phyloP scores from a whole-genome alignment of 768 basidiomycete species.

The Hygrophoropsis aurantiaca region DNA sequence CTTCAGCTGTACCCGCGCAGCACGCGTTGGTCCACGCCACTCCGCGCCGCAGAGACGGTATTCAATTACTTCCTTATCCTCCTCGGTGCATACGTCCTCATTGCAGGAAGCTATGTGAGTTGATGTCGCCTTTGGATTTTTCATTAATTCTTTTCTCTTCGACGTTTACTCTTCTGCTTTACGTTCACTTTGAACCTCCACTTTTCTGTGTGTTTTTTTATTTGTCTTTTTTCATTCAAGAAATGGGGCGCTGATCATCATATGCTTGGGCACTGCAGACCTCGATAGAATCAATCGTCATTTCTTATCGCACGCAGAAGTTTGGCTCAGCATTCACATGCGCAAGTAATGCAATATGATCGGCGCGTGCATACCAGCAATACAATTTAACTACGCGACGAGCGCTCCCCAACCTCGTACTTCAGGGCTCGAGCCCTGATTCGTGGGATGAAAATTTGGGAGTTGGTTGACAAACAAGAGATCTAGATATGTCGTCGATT shows the following conservation, averaged over 20 bases:
- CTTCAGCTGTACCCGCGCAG: slow-evolving; percentile 36
- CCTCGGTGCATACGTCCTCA: slow-evolving; percentile 37
- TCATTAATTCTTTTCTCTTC: too few relatives aligned
- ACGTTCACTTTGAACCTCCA: background rate
- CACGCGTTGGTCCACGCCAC: slow-evolving; percentile 32
- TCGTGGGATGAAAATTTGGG: too few relatives aligned
- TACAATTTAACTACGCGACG: too few relatives aligned
- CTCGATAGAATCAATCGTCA: slow-evolving; percentile 37
- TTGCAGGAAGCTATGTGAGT: slow-evolving; percentile 41
- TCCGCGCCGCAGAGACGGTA: slow-evolving; percentile 33
- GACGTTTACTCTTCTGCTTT: background rate
- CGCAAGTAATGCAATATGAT: slow-evolving; percentile 33
- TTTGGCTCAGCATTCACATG: slow-evolving; percentile 35
- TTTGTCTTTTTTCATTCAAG: slow-evolving; percentile 4
- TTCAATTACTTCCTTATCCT: slow-evolving; percentile 38
- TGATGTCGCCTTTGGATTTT: too few relatives aligned
- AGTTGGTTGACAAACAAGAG: too few relatives aligned
- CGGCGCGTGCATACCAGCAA: too few relatives aligned
- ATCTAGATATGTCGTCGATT: too few relatives aligned
- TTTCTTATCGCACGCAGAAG: slow-evolving; percentile 27
- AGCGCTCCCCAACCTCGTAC: too few relatives aligned
- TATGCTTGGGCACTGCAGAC: too few relatives aligned
- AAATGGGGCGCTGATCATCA: slow-evolving; percentile 20
- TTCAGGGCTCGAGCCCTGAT: too few relatives aligned
- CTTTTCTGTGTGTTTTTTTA: background rate